Percentiles rank a stretch among this genome's conserved stretches.
These are phyloP conservation scores for Tympanopsis confertula DNA, from an alignment of 2,329 filamentous ascomycete genomes.

Conservation along the genomic window DNA sequence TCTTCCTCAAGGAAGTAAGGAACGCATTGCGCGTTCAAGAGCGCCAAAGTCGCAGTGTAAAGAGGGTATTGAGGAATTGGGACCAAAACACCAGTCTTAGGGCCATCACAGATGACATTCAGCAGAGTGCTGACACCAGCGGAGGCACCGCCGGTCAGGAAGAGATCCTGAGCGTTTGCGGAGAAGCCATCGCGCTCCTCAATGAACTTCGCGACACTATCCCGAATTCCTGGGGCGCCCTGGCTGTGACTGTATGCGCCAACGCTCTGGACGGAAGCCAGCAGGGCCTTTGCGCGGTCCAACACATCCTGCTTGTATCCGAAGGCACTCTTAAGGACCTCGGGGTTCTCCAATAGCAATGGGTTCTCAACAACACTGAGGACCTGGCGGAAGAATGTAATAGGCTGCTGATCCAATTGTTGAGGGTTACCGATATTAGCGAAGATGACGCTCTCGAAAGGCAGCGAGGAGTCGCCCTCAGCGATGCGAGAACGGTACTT, in stretches of 20 bases:
- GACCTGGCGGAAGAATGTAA: slow-evolving; percentile 98
- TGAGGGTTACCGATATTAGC: slow-evolving; percentile 99
- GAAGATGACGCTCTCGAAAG: slow-evolving; percentile 83
- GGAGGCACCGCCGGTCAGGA: slow-evolving; percentile 82
- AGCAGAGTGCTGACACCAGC: slow-evolving; percentile 90
- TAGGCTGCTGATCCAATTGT: slow-evolving; percentile 96
- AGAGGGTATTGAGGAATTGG: slow-evolving; percentile 97
- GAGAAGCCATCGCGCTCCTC: slow-evolving; percentile 84
- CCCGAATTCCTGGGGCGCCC: slow-evolving; percentile 73
- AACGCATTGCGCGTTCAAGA: slow-evolving; percentile 77
- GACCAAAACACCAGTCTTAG: slow-evolving; percentile 73
- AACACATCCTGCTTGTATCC: slow-evolving; percentile 87
- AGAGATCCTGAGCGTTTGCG: slow-evolving; percentile 70
- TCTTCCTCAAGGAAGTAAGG: slow-evolving; percentile 89
- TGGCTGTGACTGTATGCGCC: slow-evolving; percentile 94
- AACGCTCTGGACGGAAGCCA: slow-evolving; percentile 77
- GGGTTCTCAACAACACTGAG: slow-evolving; percentile 89
- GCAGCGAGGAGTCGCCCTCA: slow-evolving; percentile 48
- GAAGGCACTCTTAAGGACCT: slow-evolving; percentile 62
- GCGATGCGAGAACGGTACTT: slow-evolving; percentile 68
- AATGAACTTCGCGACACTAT: slow-evolving; percentile 86
- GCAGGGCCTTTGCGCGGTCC: slow-evolving; percentile 67
- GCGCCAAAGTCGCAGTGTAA: slow-evolving; percentile 81
- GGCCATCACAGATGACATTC: slow-evolving; percentile 71
- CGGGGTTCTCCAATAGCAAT: slow-evolving; percentile 66